Evolutionary conservation across 176 grass and related monocot genomes (phyloP), one percentile per base, ranked within the genome.

Genomic region (Elaeis guineensis): DNA sequence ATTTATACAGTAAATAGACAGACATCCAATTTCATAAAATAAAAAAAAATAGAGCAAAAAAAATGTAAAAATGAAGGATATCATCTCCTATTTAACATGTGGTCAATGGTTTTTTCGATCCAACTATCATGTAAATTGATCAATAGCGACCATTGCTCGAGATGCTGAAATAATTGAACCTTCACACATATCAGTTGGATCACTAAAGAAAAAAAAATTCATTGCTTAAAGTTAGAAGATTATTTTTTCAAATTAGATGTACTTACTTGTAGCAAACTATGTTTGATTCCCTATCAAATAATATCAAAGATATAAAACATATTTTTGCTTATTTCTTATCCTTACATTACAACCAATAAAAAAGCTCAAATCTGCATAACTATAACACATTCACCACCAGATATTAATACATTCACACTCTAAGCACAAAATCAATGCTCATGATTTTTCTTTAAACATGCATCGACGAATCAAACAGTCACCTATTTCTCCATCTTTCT

Each of bases 361-460:
- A 83, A 82, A 17, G 72, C 30, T 59, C 83, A 80, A 70, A 82
- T 85, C 58, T 96, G 83, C 86, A 96, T 87, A 39, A 87, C 18
- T 59, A 90, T 75, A 65, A 64, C 80, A 55, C 91, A 86, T 87
- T 90, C 86, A 30, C 86, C 91, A 23, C 62, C 86, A 26, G 81
- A 63, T 55, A 82, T 79, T 74, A 51, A 58, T 57, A 72, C 62
- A 28, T 96, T 90, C 25, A 96, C 65, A 2, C 86, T 85, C 49
- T 83, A 78, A 25, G 77, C 83, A 56, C 75, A 85, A 57, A 87
- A 96, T 83, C 83, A 87, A 22, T 87, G 72, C 28, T 85, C 91
- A 32, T 90, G 75, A 35, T 9, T 35, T 35, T 35, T 35, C 7
- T 35, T 35, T 7, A 8, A 35, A 35, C 32, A 35, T 35, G 32